Evolutionary conservation across 441 rosid genomes (phyloP), one percentile per base, ranked within the genome.

Genomic region (Theobroma grandiflorum): DNA sequence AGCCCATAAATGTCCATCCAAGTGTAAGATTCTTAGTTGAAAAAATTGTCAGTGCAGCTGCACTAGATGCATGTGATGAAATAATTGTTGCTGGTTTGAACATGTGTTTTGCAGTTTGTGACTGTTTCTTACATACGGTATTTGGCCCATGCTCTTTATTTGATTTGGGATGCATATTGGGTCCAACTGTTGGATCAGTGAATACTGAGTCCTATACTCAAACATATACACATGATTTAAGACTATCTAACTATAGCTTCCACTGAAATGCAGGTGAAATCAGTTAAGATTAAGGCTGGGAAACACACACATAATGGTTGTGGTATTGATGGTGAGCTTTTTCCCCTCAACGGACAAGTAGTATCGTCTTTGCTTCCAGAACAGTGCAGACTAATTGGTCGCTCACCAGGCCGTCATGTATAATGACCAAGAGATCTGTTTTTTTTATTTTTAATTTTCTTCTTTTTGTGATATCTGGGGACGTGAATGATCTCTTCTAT

Each of bases 281-380:
- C 99, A 33, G 92, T 97, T 82, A 95, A 89, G 91, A 90, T 97
- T 55, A 97, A 89, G 81, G 85, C 94, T 10, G 92, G 88, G 22
- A 95, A 93, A 88, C 95, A 88, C 79, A 90, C 93, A 9, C 98
- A 93, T 79, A 93, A 85, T 82, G 91, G 95, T 75, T 95, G 98
- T 74, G 99, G 99, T 64, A 95, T 97, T 79, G 99, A 97, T 57
- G 99, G 99, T 47, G 99, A 97, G 87, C 83, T 94, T 78, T 97
- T 97, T 73, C 88, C 91, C 22, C 93, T 97, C 66, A 88, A 94
- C 43, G 99, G 99, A 58, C 94, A 92, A 87, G 97, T 92, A 73
- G 73, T 90, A 72, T 94, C 99, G 6, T 90, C 90, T 5, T 82
- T 97, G 90, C 89, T 95, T 61, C 99, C 99, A 1, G 99, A 97